Conservation (phyloP, 2,329 filamentous ascomycete genomes). For the Fusarium sp. region DNA sequence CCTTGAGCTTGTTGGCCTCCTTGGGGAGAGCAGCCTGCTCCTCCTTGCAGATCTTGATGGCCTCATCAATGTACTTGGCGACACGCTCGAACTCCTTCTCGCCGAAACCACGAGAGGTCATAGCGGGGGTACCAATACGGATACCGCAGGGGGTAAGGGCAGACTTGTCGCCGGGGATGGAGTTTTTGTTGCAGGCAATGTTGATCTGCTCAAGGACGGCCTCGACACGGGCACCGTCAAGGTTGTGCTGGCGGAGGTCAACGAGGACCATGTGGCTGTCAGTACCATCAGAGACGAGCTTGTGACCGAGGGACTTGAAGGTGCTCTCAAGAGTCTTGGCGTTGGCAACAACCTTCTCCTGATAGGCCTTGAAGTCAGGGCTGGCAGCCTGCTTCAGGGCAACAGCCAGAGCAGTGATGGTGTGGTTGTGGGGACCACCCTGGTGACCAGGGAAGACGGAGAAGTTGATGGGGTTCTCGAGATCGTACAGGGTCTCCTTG, state of each 20-base stretch:
- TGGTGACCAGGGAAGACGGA: conserved; percentile 99
- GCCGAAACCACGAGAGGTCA: conserved; percentile 95
- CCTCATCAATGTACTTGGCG: conserved; percentile 86
- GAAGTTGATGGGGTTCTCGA: conserved; percentile 97
- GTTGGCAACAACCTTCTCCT: conserved; percentile 91
- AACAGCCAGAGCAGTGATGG: conserved; percentile 95
- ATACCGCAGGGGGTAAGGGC: conserved; percentile 94
- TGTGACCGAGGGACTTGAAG: conserved; percentile 90
- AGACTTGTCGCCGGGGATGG: conserved; percentile 96
- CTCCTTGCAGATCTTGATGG: conserved; percentile 90
- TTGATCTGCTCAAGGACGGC: conserved; percentile 97
- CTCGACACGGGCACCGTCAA: conserved; percentile 96
- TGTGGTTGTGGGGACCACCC: conserved; percentile 99
- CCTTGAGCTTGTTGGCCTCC: conserved; percentile 99
- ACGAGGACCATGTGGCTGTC: conserved; percentile 98
- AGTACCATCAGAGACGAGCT: conserved; percentile 92
- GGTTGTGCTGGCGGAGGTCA: conserved; percentile 85
- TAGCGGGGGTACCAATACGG: conserved; percentile 95
- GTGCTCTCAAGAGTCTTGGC: conserved; percentile 89
- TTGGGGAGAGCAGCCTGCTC: conserved; percentile 88
- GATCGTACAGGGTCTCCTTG: conserved; percentile 89
- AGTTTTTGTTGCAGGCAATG: conserved; percentile 99
- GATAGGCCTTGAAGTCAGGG: conserved; percentile 93
- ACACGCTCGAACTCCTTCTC: conserved; percentile 93
- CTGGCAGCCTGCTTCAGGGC: conserved; percentile 93